Percentiles rank a stretch among this genome's conserved stretches.
Conservation (phyloP, 1,284 basidiomycete genomes). For the Irpex sp. region DNA sequence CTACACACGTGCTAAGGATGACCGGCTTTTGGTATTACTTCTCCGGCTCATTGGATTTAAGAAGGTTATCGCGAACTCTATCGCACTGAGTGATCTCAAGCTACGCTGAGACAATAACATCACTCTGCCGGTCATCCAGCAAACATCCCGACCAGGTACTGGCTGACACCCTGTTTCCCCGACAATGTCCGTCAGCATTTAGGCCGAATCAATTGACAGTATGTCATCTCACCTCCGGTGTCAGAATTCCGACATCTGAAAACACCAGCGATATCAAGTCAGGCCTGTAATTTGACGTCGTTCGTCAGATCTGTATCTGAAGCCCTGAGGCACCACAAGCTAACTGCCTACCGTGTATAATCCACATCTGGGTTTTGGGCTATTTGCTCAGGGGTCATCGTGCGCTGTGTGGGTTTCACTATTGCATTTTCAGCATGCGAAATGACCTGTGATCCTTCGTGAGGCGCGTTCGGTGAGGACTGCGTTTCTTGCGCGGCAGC, state of each 20-base stretch:
- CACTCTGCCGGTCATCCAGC: slow-evolving; percentile 46
- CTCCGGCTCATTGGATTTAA: slow-evolving; percentile 19
- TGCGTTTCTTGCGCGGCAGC: slow-evolving; percentile 16
- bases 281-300: slow-evolving; percentile 44
- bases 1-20: slow-evolving; percentile 26
- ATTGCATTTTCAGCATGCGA: slow-evolving; percentile 12
- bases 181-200: slow-evolving; percentile 7
- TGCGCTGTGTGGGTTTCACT: slow-evolving; percentile 23
- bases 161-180: slow-evolving; percentile 68
- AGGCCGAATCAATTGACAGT: neutral
- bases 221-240: slow-evolving; percentile 47
- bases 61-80: slow-evolving; percentile 39
- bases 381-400: slow-evolving; percentile 72
- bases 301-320: neutral
- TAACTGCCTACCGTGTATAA: slow-evolving; percentile 63
- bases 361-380: slow-evolving; percentile 77
- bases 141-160: slow-evolving; percentile 90
- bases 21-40: slow-evolving; percentile 18
- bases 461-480: slow-evolving; percentile 14
- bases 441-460: slow-evolving; percentile 10
- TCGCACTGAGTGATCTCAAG: slow-evolving; percentile 25
- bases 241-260: slow-evolving; percentile 88
- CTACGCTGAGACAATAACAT: slow-evolving; percentile 16
- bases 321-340: neutral
- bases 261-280: slow-evolving; percentile 89